Evolutionary conservation across 306 rosid species (phyloP).

Genomic region (Carpinus fangiana): DNA sequence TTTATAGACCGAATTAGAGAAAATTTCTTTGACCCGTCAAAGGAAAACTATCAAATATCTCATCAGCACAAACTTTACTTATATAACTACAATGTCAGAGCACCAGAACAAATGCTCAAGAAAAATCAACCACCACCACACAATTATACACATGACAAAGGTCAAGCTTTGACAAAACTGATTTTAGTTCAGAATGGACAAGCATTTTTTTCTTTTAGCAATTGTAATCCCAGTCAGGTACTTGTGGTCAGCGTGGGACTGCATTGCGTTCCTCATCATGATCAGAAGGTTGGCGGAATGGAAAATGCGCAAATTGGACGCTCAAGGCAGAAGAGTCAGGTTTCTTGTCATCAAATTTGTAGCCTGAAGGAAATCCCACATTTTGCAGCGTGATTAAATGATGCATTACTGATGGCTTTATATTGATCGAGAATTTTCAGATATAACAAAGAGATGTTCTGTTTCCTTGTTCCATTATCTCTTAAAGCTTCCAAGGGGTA

Average conservation of each 20-base stretch:
- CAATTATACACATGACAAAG: not conserved
- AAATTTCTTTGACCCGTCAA: no score
- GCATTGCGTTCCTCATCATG: constrained; percentile 31
- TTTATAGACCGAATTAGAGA: no score
- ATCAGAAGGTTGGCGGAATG: constrained; percentile 60
- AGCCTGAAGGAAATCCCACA: constrained; percentile 52
- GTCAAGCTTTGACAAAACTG: not conserved
- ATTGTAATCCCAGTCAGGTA: constrained; percentile 22
- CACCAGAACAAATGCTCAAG: not conserved
- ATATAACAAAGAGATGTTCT: not conserved
- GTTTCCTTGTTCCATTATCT: not conserved
- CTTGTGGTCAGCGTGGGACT: constrained; percentile 26
- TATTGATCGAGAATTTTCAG: not conserved
- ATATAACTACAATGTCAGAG: not conserved
- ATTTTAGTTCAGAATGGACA: constrained; percentile 12
- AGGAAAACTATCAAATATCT: not conserved
- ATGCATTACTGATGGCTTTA: constrained; percentile 17
- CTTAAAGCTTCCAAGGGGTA: not conserved
- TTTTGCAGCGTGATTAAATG: constrained; percentile 18
- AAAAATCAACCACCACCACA: not conserved
- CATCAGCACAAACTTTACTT: not conserved
- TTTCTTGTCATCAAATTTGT: constrained; percentile 78
- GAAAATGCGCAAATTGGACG: constrained; percentile 80
- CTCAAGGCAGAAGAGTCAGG: constrained; percentile 52
- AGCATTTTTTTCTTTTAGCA: not conserved